Evolutionary conservation across 2,329 filamentous ascomycete genomes (phyloP), one percentile per base, ranked within the genome.

Genomic region (Trichoderma atrobrunneum): DNA sequence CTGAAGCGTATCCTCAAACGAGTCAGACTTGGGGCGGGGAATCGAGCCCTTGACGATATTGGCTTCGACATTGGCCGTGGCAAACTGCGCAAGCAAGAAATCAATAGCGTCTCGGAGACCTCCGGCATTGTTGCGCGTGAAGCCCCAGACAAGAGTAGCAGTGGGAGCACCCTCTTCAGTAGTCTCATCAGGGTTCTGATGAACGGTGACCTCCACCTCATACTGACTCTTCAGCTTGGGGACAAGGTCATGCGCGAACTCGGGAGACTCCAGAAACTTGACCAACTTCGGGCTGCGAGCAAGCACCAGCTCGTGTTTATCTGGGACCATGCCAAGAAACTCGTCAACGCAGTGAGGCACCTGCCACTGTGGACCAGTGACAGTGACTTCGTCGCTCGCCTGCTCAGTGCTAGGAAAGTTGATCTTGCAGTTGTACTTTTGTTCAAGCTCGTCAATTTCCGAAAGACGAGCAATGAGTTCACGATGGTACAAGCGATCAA

Each of bases 401-500:
- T 97, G 93, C 81, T 99, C 96, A 11, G 96, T 98, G 83, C 95
- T 97, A 8, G 96, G 96, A 80, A 99, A 99, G 76, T 94, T 93
- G 79, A 99, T 97, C 86, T 98, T 98, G 90, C 96, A 99, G 82
- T 98, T 98, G 92, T 95, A 98, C 84, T 97, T 98, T 87, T 97
- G 97, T 85, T 99, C 96, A 66, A 99, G 87, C 77, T 96, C 93
- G 76, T 98, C 95, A 72, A 99, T 94, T 79, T 98, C 93, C 59
- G 89, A 86, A 75, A 98, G 91, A 73, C 95, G 93, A 73, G 93
- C 89, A 80, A 99, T 92, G 73, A 99, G 90, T 83, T 97, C 94
- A 75, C 96, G 93, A 79, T 99, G 96, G 81, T 98, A 98, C 72
- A 99, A 87, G 68, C 96, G 93, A 80, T 98, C 95, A 78, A 98